phyloP scores from a whole-genome alignment of 148 eudicot species.

The Silene uniflora region DNA sequence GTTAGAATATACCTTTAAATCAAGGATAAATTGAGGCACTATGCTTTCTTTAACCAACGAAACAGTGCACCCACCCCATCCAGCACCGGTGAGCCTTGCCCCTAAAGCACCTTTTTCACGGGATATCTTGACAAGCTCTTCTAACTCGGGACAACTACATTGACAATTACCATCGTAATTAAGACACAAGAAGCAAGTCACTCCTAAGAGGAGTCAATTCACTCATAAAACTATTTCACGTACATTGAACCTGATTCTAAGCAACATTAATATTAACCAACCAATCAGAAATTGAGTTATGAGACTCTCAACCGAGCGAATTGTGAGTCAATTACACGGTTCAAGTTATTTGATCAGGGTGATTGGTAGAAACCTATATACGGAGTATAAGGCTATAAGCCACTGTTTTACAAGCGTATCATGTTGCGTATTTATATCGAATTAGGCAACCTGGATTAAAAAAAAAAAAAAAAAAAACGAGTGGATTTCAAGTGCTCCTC shows the following conservation, averaged over 20 bases:
- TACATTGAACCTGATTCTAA: no score
- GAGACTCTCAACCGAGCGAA: not conserved
- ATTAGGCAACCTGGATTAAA: no score
- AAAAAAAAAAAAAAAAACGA: no score
- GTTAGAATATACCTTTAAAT: constrained; percentile 58
- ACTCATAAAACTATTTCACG: no score
- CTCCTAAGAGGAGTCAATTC: no score
- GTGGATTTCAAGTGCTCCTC: not conserved
- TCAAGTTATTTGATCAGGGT: no score
- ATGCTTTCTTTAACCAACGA: constrained; percentile 75
- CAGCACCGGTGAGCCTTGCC: constrained; percentile 96
- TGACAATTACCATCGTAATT: not conserved
- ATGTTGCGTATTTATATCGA: no score
- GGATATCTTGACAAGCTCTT: constrained; percentile 79
- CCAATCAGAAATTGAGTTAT: not conserved
- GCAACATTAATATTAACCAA: not conserved
- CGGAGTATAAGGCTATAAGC: no score
- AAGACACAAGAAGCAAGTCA: not conserved
- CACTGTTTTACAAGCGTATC: no score
- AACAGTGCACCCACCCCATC: constrained; percentile 99
- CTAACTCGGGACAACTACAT: constrained; percentile 80
- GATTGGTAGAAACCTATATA: no score
- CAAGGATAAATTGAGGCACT: constrained; percentile 86
- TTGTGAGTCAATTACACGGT: no score
- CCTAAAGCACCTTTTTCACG: constrained; percentile 85